phyloP scores from a whole-genome alignment of 768 basidiomycete species.

The Tricholoma saponaceum region DNA sequence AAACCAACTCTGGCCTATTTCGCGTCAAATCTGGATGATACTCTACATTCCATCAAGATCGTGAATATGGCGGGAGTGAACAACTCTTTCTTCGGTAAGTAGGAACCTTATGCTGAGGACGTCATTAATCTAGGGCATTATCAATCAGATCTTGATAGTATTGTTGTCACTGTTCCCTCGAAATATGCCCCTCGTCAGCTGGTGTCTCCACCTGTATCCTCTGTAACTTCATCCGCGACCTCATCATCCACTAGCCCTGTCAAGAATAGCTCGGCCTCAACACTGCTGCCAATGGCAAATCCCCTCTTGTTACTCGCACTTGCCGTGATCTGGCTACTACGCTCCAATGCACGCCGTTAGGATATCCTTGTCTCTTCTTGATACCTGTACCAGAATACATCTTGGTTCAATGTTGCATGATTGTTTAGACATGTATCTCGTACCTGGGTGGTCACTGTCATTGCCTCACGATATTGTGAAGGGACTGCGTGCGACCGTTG shows the following conservation, averaged over 20 bases:
- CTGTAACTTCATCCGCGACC: neutral
- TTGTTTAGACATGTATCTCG: no score
- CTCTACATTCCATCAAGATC: slow-evolving; percentile 33
- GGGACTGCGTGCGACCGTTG: no score
- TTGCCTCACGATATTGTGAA: no score
- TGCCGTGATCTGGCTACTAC: neutral
- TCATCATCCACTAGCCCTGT: neutral
- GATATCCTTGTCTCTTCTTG: neutral
- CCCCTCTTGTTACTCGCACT: neutral
- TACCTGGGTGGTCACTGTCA: no score
- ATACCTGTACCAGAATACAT: neutral
- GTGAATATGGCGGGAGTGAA: slow-evolving; percentile 39
- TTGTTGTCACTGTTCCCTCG: slow-evolving; percentile 39
- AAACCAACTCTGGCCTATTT: slow-evolving; percentile 39
- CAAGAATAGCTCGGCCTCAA: neutral
- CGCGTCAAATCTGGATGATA: slow-evolving; percentile 36
- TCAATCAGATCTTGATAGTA: slow-evolving; percentile 37
- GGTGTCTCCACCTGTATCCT: slow-evolving; percentile 3
- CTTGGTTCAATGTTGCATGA: neutral
- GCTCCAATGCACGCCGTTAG: neutral
- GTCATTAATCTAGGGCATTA: slow-evolving; percentile 1
- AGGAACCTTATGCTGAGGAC: neutral
- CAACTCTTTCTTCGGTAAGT: slow-evolving; percentile 39
- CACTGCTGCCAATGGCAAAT: neutral
- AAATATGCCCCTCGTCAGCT: slow-evolving; percentile 34